Evolutionary conservation across 1,284 basidiomycete species (phyloP), one percentile per base, ranked within the genome.

Genomic region (Cerioporus squamosus): DNA sequence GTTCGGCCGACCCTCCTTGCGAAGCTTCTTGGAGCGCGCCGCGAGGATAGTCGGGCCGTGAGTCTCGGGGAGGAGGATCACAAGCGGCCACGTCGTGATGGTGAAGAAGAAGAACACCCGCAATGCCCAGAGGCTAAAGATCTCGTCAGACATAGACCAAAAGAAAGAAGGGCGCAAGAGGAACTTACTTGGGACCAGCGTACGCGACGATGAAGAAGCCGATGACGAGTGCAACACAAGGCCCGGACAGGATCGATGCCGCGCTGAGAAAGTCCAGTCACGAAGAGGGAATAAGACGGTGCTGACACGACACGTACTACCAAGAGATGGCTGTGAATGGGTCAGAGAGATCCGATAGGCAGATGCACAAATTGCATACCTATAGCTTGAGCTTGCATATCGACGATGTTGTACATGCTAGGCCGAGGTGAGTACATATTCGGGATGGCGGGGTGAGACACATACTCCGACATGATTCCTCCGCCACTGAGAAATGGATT

Each of bases 191-290:
- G 12, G 56, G 42, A 12, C 58, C 56, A 9, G 62, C 51, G 38
- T 67, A 47, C 1, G 63, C 67, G 12, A 67, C 65, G 17, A 72
- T 59, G 48, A 70, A 70, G 51, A 69, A 70, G 3, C 69, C 70
- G 24, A 68, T 53, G 7, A 70, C 45, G 5, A 65, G 61, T 4
- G 65, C 68, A 38, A 69, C 49, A 45, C 64, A 66, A 2, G 70
- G 69, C 2, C 66, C 69, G 2, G 66, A 66, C 0, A 70, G 53
- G 2, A 64, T 59, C 42, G 57, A 67, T 20, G 68, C 65, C 1
- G 61, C 57, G 45, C 61, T 62, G 39, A 17, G 12, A 15, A 29
- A 14, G 20, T 26, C 18, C 12, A 38, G 31, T 15, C 29, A 44
- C 17, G 33, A 12, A 2, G 43, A 9, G 33, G 8, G 22, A 10